Base-by-base conservation (phyloP, 805 yeast species). In the Debaryomyces maramus region DNA sequence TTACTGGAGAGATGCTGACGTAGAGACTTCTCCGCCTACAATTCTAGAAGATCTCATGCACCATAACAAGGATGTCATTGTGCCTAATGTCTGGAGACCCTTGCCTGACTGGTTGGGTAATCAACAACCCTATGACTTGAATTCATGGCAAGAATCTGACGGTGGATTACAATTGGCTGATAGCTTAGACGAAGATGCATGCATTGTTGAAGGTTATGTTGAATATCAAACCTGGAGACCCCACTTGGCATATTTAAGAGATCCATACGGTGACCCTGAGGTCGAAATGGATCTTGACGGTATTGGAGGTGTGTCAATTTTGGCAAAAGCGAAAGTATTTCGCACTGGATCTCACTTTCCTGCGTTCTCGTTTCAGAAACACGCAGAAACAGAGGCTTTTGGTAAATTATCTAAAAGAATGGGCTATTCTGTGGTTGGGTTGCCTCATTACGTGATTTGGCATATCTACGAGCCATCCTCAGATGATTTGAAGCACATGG, bases 141-240 rank as follows among this genome's bases (percentile, higher is more conserved):
- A 85, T 62, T 83, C 90, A 21, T 85, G 93, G 95, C 87, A 81
- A 55, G 95, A 85, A 60, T 77, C 85, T 44, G 90, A 83, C 51
- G 93, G 89, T 44, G 95, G 90, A 1, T 60, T 84, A 40, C 86
- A 82, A 56, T 61, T 85, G 48, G 96, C 96, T 21, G 80, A 80
- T 29, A 60, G 70, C 3, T 70, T 91, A 41, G 91, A 85, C 56
- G 98, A 90, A 62, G 96, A 91, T 65, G 95, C 95, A 1, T 96
- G 91, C 40, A 90, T 91, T 43, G 99, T 91, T 10, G 99, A 91
- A 67, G 99, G 99, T 11, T 89, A 89, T 61, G 95, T 88, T 17
- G 99, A 91, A 66, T 93, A 88, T 62, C 96, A 95, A 31, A 91
- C 99, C 2, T 91, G 98, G 97, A 77, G 99, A 64, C 95, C 97